phyloP scores from a whole-genome alignment of 2,329 filamentous ascomycete genomes.

The Stylonectria norvegica region DNA sequence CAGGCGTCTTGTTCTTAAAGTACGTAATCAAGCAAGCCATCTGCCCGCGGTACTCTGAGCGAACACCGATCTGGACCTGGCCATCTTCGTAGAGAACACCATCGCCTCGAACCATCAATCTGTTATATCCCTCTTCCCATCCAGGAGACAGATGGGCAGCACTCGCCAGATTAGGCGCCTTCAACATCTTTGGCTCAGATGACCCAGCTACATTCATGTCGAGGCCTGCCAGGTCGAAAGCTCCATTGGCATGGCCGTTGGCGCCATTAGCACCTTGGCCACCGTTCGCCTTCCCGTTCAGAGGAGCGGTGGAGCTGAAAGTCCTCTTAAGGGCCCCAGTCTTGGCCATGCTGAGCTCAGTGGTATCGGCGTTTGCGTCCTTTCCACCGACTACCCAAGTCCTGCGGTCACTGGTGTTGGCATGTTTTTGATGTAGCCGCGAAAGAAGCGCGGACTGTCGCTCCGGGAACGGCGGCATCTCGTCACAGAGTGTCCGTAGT shows the following conservation, averaged over 20 bases:
- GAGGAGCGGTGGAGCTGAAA: slow-evolving; percentile 62
- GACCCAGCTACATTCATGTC: slow-evolving; percentile 66
- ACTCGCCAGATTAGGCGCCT: slow-evolving; percentile 81
- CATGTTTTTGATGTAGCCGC: slow-evolving; percentile 89
- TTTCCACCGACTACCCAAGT: slow-evolving; percentile 98
- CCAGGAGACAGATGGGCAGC: slow-evolving; percentile 90
- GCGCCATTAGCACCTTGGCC: slow-evolving; percentile 43
- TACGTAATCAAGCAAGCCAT: slow-evolving; percentile 94
- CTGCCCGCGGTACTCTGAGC: slow-evolving; percentile 92
- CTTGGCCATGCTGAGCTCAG: slow-evolving; percentile 77
- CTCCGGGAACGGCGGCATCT: slow-evolving; percentile 98
- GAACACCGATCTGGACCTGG: slow-evolving; percentile 86
- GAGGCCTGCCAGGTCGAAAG: slow-evolving; percentile 72
- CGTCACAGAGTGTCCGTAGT: slow-evolving; percentile 88
- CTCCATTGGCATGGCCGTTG: slow-evolving; percentile 50
- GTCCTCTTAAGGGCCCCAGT: slow-evolving; percentile 80
- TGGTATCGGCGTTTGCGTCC: slow-evolving; percentile 79
- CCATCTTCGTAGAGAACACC: slow-evolving; percentile 93
- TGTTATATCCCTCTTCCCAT: slow-evolving; percentile 88
- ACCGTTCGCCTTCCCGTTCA: slow-evolving; percentile 48
- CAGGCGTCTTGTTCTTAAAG: slow-evolving; percentile 89
- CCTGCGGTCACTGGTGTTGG: slow-evolving; percentile 86
- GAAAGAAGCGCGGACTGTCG: slow-evolving; percentile 88
- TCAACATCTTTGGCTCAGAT: slow-evolving; percentile 55
- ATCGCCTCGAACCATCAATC: slow-evolving; percentile 73